Evolutionary conservation across 805 yeast species (phyloP), one percentile per base, ranked within the genome.

Genomic region (Pichia phayaonensis): DNA sequence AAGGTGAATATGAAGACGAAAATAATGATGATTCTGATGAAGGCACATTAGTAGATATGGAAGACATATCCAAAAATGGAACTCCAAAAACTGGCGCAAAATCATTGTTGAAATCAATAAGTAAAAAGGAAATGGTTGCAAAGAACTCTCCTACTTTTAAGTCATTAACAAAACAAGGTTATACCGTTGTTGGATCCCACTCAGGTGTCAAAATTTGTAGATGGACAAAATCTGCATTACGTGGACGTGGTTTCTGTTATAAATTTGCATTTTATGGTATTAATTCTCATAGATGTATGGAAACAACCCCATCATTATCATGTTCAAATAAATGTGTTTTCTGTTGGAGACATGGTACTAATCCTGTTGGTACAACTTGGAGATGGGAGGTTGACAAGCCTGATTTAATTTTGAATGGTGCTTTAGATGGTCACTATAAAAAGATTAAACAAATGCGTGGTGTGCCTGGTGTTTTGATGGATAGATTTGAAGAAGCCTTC

Each of bases 291-390:
- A 71, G 92, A 50, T 90, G 97, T 69, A 90, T 90, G 97, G 97
- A 90, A 64, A 81, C 97, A 2, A 90, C 97, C 0, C 97, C 97
- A 1, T 84, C 95, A 1, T 72, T 90, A 52, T 92, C 96, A 8
- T 90, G 97, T 67, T 88, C 97, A 6, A 90, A 90, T 64, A 90
- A 90, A 65, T 90, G 97, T 75, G 97, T 90, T 5, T 90, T 90
- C 63, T 90, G 97, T 70, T 90, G 97, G 97, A 79, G 97, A 65
- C 97, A 90, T 67, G 97, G 97, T 45, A 90, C 97, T 2, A 90
- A 90, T 62, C 97, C 97, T 0, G 97, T 90, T 2, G 96, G 96
- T 18, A 90, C 95, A 27, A 84, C 84, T 53, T 90, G 97, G 97
- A 74, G 97, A 61, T 90, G 97, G 97, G 92, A 89, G 61, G 86